Conservation (phyloP, 805 yeast genomes). For the Starmerella kuoi region DNA sequence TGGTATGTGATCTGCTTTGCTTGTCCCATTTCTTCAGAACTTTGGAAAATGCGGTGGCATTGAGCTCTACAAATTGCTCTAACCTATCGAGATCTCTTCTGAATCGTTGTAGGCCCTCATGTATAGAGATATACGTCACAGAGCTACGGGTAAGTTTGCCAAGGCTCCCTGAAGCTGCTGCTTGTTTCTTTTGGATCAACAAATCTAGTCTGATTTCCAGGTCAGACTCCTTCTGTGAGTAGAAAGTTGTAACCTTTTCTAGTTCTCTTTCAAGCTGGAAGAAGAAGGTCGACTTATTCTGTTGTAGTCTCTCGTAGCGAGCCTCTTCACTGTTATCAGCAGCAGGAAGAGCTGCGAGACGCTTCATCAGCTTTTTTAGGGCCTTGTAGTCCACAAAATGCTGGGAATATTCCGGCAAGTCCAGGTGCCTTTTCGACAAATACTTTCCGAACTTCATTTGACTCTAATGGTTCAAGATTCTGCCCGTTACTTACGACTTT, state of each 20-base stretch:
- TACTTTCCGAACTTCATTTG: slow-evolving; percentile 85
- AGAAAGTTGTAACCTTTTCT: slow-evolving; percentile 89
- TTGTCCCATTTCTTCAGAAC: slow-evolving; percentile 98
- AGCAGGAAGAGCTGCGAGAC: slow-evolving; percentile 36
- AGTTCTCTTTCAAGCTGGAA: slow-evolving; percentile 87
- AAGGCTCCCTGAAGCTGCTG: slow-evolving; percentile 36
- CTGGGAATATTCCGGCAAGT: slow-evolving; percentile 87
- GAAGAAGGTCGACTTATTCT: slow-evolving; percentile 77
- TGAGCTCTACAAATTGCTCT: slow-evolving; percentile 87
- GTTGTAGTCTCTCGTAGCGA: slow-evolving; percentile 50
- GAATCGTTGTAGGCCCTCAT: slow-evolving; percentile 79
- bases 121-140: slow-evolving; percentile 66
- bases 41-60: slow-evolving; percentile 91
- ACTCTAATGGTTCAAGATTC: neutral
- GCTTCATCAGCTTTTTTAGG: slow-evolving; percentile 79
- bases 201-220: slow-evolving; percentile 68
- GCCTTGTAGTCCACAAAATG: slow-evolving; percentile 92
- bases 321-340: slow-evolving; percentile 26
- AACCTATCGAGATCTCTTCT: slow-evolving; percentile 77
- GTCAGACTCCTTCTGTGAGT: slow-evolving; percentile 82
- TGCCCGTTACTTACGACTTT: neutral
- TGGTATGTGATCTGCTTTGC: slow-evolving; percentile 85
- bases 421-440: slow-evolving; percentile 85
- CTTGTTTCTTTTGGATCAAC: slow-evolving; percentile 56
- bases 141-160: slow-evolving; percentile 42